Conservation (phyloP, 257 asterid genomes). For the Solanum medicagineum region DNA sequence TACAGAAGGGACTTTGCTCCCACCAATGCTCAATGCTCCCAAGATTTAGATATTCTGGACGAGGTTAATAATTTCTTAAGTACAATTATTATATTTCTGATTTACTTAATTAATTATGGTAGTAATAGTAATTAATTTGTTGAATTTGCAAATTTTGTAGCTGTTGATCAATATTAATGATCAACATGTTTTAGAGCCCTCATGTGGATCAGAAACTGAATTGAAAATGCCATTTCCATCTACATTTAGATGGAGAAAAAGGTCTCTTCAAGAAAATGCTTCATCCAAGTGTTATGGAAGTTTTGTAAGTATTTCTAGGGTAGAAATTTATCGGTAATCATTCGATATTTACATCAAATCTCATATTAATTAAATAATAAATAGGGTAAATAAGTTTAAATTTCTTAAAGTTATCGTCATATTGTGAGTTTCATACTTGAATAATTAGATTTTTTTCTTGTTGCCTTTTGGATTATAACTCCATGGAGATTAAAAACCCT, state of each 20-base stretch:
- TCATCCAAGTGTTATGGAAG: not conserved
- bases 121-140: not conserved
- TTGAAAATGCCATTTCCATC: not conserved
- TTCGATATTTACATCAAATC: rapidly evolving
- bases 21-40: constrained; percentile 10
- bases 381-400: rapidly evolving
- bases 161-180: not conserved
- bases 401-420: not conserved
- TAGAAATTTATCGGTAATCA: not conserved
- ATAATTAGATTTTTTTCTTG: not conserved
- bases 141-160: not conserved
- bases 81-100: not conserved
- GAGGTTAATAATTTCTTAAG: constrained; percentile 6
- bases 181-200: constrained; percentile 2
- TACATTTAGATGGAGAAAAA: not conserved
- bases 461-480: not conserved
- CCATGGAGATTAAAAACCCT: not conserved
- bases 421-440: not conserved
- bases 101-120: not conserved
- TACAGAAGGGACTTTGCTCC: constrained; percentile 7
- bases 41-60: constrained; percentile 1
- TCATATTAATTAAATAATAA: not conserved
- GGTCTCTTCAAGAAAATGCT: constrained; percentile 2
- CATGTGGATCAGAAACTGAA: constrained; percentile 3
- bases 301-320: not conserved